Base-by-base conservation (phyloP, 495 filamentous ascomycete genomes). In the Trichoderma gamsii region DNA sequence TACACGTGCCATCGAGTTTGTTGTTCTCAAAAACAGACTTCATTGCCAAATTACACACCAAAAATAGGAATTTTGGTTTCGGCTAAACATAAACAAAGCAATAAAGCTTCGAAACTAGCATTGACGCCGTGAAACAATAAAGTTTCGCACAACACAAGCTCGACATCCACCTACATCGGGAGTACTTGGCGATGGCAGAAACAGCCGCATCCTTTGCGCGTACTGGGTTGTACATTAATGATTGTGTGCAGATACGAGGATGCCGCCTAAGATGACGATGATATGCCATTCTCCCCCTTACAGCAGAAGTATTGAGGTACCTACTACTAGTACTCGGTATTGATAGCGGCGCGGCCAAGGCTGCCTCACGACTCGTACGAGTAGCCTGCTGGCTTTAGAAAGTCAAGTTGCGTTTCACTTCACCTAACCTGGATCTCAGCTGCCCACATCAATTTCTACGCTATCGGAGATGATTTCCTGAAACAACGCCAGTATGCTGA, bases 391-490 rank as follows among this genome's bases (percentile, higher is more conserved):
- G 23, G 27, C 56, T 21, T 0, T 1, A 6, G 56, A 61, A 32
- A n/a, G 12, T 12, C 56, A 61, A 61, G 23, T 21, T 61, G 49
- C 49, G 56, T 61, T 61, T 61, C 56, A 61, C 56, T 32, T 61
- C 56, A 61, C 56, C 56, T 29, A 29, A 32, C 56, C 56, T 61
- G 56, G 56, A 61, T 61, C 56, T 61, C 56, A 61, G 56, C 56
- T 61, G 56, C 56, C 56, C 56, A 61, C 56, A 56, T 61, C 8
- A 21, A 61, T 32, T 61, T 21, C 23, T 25, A n/a, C 56, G 56
- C 56, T 61, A 61, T 61, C 56, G 56, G 56, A 61, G 56, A 61
- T 61, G 56, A 61, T 61, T 61, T 61, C 56, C 56, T 32, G 56
- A 61, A 61, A 61, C 56, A 32, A 32, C 25, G 27, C 56, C 56